Evolutionary conservation across 208 protist genomes (phyloP).

Genomic region (Lotmaria passim): DNA sequence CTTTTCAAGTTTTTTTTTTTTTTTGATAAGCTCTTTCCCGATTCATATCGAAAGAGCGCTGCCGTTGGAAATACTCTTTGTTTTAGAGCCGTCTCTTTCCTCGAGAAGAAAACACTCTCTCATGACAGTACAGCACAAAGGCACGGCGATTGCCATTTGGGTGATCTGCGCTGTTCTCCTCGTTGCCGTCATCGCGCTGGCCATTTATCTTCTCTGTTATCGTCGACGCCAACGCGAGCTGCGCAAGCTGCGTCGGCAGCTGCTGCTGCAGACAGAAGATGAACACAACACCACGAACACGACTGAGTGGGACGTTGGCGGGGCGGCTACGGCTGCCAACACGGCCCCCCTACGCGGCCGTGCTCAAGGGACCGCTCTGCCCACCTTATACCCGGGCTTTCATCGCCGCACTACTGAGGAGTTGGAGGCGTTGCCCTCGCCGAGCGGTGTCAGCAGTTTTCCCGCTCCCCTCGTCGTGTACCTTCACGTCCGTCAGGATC

Average conservation of each 20-base stretch:
- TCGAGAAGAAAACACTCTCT: not conserved
- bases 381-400: slow-evolving; percentile 22
- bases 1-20: slow-evolving; percentile 17
- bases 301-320: slow-evolving; percentile 1
- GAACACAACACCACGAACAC: not conserved
- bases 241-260: slow-evolving; percentile 12
- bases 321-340: not conserved
- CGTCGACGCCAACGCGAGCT: slow-evolving; percentile 18
- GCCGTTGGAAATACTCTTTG: too few relatives aligned
- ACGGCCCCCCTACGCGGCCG: not conserved
- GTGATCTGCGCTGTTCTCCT: slow-evolving; percentile 56
- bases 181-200: slow-evolving; percentile 45
- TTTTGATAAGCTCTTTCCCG: slow-evolving; percentile 22
- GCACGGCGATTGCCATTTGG: slow-evolving; percentile 60
- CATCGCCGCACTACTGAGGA: slow-evolving; percentile 21
- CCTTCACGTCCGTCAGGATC: slow-evolving; percentile 24
- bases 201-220: slow-evolving; percentile 35
- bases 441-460: slow-evolving; percentile 10
- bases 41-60: too few relatives aligned
- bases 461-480: slow-evolving; percentile 33
- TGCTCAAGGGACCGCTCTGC: not conserved
- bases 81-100: slow-evolving; percentile 4
- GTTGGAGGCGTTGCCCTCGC: slow-evolving; percentile 28
- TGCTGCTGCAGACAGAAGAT: slow-evolving; percentile 5
- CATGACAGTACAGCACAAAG: slow-evolving; percentile 48